Evolutionary conservation across 2,329 filamentous ascomycete genomes (phyloP).

Genomic region (Botrytis deweyae): DNA sequence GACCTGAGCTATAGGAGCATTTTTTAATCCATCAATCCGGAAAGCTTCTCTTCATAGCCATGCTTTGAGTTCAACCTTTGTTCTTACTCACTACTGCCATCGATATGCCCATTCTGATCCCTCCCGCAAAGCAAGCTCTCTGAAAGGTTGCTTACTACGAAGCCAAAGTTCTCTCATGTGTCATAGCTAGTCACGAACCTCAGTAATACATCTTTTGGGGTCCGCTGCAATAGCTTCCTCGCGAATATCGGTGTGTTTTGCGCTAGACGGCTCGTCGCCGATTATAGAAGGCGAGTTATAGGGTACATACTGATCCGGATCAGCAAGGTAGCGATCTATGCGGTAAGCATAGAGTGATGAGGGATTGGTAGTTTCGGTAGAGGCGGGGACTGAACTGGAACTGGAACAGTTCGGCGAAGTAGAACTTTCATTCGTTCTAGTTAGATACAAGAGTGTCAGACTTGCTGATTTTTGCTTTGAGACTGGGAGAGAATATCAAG

Average conservation of each 20-base stretch:
- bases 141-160: neutral
- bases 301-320: neutral
- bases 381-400: no score
- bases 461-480: neutral
- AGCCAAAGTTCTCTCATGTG: neutral
- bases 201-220: neutral
- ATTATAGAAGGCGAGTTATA: neutral
- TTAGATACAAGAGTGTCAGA: neutral
- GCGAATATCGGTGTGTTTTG: neutral
- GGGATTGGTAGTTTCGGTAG: rapidly evolving
- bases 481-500: neutral
- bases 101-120: neutral
- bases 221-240: neutral
- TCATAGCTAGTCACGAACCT: neutral
- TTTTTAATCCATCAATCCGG: neutral
- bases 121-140: neutral
- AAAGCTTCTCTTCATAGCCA: neutral
- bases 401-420: neutral
- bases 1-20: neutral
- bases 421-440: neutral
- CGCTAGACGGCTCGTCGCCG: neutral
- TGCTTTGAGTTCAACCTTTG: neutral
- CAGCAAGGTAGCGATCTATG: neutral
- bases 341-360: neutral
- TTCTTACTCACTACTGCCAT: neutral